Percentiles rank a stretch among this genome's conserved stretches.
Conservation (phyloP, 2,329 filamentous ascomycete genomes). For the Botrytis galanthina region DNA sequence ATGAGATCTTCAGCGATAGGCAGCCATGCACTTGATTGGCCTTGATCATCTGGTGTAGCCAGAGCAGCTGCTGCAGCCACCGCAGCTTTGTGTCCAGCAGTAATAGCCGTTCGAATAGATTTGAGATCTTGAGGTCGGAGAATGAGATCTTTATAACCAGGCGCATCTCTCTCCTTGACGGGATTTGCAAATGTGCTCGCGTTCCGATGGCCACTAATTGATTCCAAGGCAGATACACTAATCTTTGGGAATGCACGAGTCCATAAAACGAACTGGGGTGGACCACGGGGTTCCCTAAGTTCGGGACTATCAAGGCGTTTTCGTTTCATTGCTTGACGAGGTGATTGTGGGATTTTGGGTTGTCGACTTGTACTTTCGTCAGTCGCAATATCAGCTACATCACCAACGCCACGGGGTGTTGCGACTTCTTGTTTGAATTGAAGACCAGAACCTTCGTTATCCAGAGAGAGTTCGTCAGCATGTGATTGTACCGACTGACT, state of each 20-base stretch:
- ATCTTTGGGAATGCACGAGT: constrained; percentile 74
- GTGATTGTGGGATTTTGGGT: constrained; percentile 34
- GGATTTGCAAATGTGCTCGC: constrained; percentile 78
- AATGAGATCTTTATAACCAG: constrained; percentile 72
- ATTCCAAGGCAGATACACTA: constrained; percentile 69
- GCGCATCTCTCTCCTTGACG: constrained; percentile 71
- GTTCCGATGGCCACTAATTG: constrained; percentile 72
- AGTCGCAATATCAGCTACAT: constrained; percentile 54
- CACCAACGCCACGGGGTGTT: constrained; percentile 54
- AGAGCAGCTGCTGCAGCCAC: constrained; percentile 62
- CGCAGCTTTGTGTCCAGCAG: constrained; percentile 66
- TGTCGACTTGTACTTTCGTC: constrained; percentile 44
- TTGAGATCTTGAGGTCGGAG: constrained; percentile 75
- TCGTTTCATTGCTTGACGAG: constrained; percentile 49
- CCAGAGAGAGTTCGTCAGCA: constrained; percentile 49
- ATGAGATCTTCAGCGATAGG: constrained; percentile 73
- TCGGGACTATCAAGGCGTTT: constrained; percentile 47
- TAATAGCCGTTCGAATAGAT: constrained; percentile 72
- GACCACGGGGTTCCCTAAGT: constrained; percentile 44
- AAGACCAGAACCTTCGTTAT: constrained; percentile 43
- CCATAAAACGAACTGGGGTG: constrained; percentile 68
- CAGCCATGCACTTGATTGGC: constrained; percentile 58
- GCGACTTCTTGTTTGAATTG: constrained; percentile 58
- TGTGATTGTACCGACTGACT: constrained; percentile 50
- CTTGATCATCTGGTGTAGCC: constrained; percentile 47